Base-by-base conservation (phyloP, 495 filamentous ascomycete genomes). In the Lepraria neglecta region DNA sequence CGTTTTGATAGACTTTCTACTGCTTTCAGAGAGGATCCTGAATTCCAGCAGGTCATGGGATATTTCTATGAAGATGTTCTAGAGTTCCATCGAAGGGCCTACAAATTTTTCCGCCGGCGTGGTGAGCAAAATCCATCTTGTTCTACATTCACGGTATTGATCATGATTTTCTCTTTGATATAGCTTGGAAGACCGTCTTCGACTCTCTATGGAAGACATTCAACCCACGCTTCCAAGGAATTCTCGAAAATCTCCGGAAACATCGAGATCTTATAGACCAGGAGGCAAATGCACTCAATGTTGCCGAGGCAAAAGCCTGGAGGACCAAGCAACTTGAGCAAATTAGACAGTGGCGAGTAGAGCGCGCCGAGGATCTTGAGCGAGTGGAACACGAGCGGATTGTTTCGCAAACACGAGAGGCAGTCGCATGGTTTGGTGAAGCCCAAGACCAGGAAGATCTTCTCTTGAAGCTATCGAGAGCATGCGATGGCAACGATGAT, bases 121-220 rank as follows among this genome's bases (percentile, higher is more conserved):
- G 60, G 77, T 77, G 52, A 64, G 75, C 69, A 27, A 6, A 19
- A 2, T 40, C 12, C 0, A 27, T 24, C 15, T n/a, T 11, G 14
- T 56, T 11, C 40, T 42, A 33, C 31, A 35, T 42, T 46, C 9
- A 31, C 21, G 28, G 0, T 30, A 28, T 40, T 38, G 10, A 43
- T 6, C 19, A 10, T 12, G 11, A 33, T 24, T 11, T 21, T 4
- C 14, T 33, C n/a, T 40, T n/a, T 56, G n/a, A 46, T 21, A 3
- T 21, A 77, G 77, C 68, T n/a, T 80, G 77, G 77, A 73, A 69
- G n/a, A 35, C 72, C 0, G 54, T 80, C 21, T 80, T 79, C 51
- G 50, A 69, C 4, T 74, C 75, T 0, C 68, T 71, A 6, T 79
- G 76, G 74, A 70, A 70, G 33, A 67, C 70, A 1, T 80, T 80